Conservation (phyloP, 1,139 yeast genomes). For the Casaregolazyma suthepensis region DNA sequence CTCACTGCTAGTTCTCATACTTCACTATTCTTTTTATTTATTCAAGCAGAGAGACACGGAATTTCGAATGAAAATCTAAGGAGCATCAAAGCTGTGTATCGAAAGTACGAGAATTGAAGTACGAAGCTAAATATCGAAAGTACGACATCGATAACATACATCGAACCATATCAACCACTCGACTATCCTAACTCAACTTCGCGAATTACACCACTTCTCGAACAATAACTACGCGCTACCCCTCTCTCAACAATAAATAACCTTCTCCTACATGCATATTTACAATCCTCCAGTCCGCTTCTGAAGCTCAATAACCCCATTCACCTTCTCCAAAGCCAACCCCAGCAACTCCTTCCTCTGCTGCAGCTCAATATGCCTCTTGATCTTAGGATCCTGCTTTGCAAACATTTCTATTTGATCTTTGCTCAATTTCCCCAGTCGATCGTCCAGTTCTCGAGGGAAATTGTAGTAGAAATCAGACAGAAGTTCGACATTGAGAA, state of each 20-base stretch:
- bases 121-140: too few relatives aligned
- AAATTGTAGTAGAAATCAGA: conserved; percentile 94
- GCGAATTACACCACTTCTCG: too few relatives aligned
- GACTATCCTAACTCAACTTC: too few relatives aligned
- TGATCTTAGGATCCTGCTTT: conserved; percentile 88
- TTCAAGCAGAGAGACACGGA: too few relatives aligned
- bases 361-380: conserved; percentile 86
- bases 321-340: conserved; percentile 77
- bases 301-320: conserved; percentile 75
- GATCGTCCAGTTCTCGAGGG: conserved; percentile 84
- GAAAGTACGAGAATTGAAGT: too few relatives aligned
- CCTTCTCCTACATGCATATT: neutral
- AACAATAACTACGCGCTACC: too few relatives aligned
- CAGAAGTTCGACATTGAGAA: conserved; percentile 85
- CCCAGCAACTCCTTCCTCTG: conserved; percentile 85
- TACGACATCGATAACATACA: too few relatives aligned
- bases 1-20: neutral
- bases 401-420: conserved; percentile 88
- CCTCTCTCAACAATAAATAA: too few relatives aligned
- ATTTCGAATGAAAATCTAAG: too few relatives aligned
- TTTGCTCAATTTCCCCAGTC: conserved; percentile 57
- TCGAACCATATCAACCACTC: too few relatives aligned
- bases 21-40: too few relatives aligned
- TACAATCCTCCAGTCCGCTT: conserved; percentile 1
- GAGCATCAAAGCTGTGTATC: too few relatives aligned